Percentiles rank a stretch among this genome's conserved stretches.
Evolutionary conservation across 768 basidiomycete species (phyloP).

Genomic region (Russula abietina): DNA sequence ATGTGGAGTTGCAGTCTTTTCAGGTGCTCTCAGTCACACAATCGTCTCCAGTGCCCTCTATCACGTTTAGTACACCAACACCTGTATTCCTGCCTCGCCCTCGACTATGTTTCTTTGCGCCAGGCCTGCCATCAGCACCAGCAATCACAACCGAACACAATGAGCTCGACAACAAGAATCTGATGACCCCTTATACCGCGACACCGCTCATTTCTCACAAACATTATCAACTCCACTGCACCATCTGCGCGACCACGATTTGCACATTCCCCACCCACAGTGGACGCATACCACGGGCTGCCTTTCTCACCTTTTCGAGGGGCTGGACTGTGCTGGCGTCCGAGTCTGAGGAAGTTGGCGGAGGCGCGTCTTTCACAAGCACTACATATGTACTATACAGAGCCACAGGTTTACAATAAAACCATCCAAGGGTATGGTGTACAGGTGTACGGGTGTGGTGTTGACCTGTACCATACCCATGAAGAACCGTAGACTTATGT

Average conservation of each 20-base stretch:
- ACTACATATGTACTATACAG: no score
- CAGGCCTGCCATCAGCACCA: conserved; percentile 18
- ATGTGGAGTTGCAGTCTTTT: conserved; percentile 30
- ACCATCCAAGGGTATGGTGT: no score
- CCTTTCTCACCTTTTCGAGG: conserved; percentile 59
- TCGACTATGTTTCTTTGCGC: conserved; percentile 53
- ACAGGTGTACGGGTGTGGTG: no score
- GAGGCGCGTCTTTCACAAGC: conserved; percentile 67
- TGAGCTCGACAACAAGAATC: conserved; percentile 31
- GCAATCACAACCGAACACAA: conserved; percentile 23
- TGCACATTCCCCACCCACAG: conserved; percentile 43
- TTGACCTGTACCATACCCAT: no score
- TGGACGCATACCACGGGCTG: conserved; percentile 28
- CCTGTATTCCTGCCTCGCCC: conserved; percentile 57
- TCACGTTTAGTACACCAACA: conserved; percentile 63
- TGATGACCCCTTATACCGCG: conserved; percentile 65
- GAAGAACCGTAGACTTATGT: no score
- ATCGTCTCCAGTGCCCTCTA: conserved; percentile 51
- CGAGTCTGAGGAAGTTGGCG: conserved; percentile 36
- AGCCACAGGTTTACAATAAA: no score
- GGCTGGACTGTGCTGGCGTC: conserved; percentile 30
- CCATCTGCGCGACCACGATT: conserved; percentile 70
- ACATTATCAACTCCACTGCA: conserved; percentile 79
- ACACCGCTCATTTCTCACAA: conserved; percentile 74
- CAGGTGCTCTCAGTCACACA: conserved; percentile 37